These are phyloP conservation scores for Oryza australiensis DNA, from an alignment of 176 grass and related monocot species.

Conservation along the genomic window DNA sequence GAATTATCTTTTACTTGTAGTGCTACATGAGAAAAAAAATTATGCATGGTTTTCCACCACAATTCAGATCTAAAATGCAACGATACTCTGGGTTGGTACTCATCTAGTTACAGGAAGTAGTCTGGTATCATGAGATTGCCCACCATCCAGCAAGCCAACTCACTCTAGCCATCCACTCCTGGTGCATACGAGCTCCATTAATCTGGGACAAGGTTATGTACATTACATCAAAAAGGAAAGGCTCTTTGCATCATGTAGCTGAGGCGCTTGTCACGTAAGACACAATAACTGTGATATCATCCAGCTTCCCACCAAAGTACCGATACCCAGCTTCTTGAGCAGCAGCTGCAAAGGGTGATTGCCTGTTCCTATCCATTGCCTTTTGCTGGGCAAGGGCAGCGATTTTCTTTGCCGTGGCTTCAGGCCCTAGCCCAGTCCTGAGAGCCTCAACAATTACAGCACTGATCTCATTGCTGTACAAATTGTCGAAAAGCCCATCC, in stretches of 20 bases:
- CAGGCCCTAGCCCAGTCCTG: slow-evolving; percentile 61
- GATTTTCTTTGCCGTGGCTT: slow-evolving; percentile 85
- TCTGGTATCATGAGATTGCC: neutral
- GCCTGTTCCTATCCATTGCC: slow-evolving; percentile 79
- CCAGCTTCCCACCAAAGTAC: slow-evolving; percentile 90
- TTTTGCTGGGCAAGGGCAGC: slow-evolving; percentile 87
- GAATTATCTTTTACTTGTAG: neutral
- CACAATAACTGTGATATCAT: slow-evolving; percentile 91
- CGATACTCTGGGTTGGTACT: neutral
- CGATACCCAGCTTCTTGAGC: slow-evolving; percentile 95
- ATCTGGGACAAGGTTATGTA: slow-evolving; percentile 33
- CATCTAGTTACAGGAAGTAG: neutral
- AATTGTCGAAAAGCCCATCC: slow-evolving; percentile 92
- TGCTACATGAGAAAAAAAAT: slow-evolving; percentile 4
- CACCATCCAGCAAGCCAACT: slow-evolving; percentile 12
- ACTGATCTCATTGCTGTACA: slow-evolving; percentile 84
- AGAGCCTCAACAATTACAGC: slow-evolving; percentile 77
- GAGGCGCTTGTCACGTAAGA: slow-evolving; percentile 56
- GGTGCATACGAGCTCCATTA: slow-evolving; percentile 12
- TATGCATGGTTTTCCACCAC: slow-evolving; percentile 34
- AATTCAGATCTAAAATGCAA: slow-evolving; percentile 21
- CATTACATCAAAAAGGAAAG: slow-evolving; percentile 26
- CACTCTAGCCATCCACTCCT: slow-evolving; percentile 4
- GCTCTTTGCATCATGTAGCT: neutral
- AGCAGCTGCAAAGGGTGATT: slow-evolving; percentile 83